phyloP scores from a whole-genome alignment of 2,329 filamentous ascomycete species.

The Talaromyces sp. region DNA sequence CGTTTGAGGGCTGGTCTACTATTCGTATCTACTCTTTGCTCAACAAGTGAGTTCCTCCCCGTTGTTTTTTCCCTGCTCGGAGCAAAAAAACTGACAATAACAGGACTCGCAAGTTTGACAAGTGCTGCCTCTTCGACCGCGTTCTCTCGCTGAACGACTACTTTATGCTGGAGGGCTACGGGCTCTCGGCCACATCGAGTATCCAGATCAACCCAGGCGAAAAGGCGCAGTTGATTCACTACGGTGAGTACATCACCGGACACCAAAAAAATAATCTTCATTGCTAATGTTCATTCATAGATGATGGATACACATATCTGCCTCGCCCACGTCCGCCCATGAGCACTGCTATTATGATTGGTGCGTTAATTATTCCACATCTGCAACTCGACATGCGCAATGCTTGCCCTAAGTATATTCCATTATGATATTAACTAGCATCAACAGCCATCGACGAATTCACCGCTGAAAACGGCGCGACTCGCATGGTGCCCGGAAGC shows the following conservation, averaged over 20 bases:
- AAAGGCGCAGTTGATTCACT: constrained; percentile 32
- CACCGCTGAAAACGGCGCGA: constrained; percentile 30
- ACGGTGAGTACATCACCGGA: constrained; percentile 15
- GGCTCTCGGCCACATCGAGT: constrained; percentile 32
- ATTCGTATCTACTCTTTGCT: constrained; percentile 35
- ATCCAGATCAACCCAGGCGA: constrained; percentile 38
- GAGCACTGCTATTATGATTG: constrained; percentile 29
- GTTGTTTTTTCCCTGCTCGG: too few species aligned
- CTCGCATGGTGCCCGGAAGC: constrained; percentile 30
- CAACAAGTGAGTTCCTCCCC: constrained; percentile 24
- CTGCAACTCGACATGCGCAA: not conserved
- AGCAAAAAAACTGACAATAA: not conserved
- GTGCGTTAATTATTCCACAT: constrained; percentile 16
- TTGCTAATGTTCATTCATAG: constrained; percentile 5
- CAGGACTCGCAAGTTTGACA: constrained; percentile 33
- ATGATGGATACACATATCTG: constrained; percentile 26
- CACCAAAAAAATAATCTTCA: not conserved
- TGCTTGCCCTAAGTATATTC: too few species aligned
- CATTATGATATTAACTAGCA: not conserved
- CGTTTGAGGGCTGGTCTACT: constrained; percentile 35
- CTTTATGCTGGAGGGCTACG: constrained; percentile 35
- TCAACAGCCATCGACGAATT: constrained; percentile 26
- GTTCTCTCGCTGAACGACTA: constrained; percentile 37
- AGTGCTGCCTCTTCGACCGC: constrained; percentile 28
- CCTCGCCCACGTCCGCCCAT: constrained; percentile 31